phyloP scores from a whole-genome alignment of 2,329 filamentous ascomycete species.

The Xenoacremonium recifei region DNA sequence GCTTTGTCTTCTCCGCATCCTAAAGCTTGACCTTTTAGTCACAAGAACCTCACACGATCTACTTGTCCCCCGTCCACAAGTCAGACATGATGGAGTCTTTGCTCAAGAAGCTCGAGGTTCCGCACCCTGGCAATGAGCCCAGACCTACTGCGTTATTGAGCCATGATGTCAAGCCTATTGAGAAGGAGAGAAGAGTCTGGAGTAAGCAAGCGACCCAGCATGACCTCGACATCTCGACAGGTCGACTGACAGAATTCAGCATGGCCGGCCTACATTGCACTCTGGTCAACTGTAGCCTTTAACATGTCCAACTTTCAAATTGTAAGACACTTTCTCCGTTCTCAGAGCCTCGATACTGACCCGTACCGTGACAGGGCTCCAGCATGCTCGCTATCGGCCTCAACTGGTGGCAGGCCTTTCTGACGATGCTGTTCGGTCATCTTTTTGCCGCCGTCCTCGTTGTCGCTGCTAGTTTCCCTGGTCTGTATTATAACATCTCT shows the following conservation, averaged over 20 bases:
- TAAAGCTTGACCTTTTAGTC: too few relatives aligned
- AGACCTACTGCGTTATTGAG: slow-evolving; percentile 1
- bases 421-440: slow-evolving; percentile 1
- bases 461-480: slow-evolving; percentile 1
- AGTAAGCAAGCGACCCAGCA: too few relatives aligned
- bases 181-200: slow-evolving; percentile 2
- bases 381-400: slow-evolving; percentile 2
- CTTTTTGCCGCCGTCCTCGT: background rate
- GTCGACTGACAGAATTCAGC: background rate
- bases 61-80: too few relatives aligned
- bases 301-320: slow-evolving; percentile 6
- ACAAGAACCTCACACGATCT: too few relatives aligned
- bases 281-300: slow-evolving; percentile 3
- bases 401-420: slow-evolving; percentile 4
- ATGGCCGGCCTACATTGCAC: slow-evolving; percentile 3
- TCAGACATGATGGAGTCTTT: background rate
- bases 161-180: slow-evolving; percentile 3
- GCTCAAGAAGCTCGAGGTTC: slow-evolving; percentile 2
- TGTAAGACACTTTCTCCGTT: background rate
- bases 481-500: slow-evolving; percentile 36
- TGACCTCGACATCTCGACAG: background rate
- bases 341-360: background rate
- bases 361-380: slow-evolving; percentile 1
- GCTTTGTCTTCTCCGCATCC: too few relatives aligned
- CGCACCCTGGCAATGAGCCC: slow-evolving; percentile 1